Conservation (phyloP, 805 yeast species). For the Lipomyces kockii region DNA sequence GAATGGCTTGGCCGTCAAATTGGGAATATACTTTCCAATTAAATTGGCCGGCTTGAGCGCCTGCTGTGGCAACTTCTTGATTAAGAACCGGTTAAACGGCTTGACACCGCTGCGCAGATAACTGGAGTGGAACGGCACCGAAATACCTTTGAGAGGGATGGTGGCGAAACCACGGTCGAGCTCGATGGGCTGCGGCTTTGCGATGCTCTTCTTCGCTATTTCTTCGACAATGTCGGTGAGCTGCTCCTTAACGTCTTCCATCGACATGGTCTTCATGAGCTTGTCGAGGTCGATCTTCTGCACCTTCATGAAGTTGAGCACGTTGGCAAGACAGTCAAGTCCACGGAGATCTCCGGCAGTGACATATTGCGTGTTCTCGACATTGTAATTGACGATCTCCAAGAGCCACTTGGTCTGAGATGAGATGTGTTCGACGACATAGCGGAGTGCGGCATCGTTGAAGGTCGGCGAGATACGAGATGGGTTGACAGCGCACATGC, state of each 20-base stretch:
- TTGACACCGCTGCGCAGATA: conserved; percentile 97
- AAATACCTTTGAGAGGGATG: conserved; percentile 96
- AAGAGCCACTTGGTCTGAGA: conserved; percentile 87
- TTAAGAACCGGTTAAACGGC: conserved; percentile 97
- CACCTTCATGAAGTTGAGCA: conserved; percentile 87
- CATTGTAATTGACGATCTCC: conserved; percentile 98
- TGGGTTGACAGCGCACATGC: conserved; percentile 99
- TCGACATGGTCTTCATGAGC: conserved; percentile 76
- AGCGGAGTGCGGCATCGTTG: conserved; percentile 89
- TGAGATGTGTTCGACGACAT: conserved; percentile 88
- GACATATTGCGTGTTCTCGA: conserved; percentile 97
- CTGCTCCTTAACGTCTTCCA: conserved; percentile 88
- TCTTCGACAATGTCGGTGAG: conserved; percentile 85
- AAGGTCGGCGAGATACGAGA: conserved; percentile 87
- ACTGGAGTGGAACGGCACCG: conserved; percentile 99
- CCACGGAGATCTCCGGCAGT: conserved; percentile 98
- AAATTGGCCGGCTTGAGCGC: conserved; percentile 94
- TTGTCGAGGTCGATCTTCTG: conserved; percentile 93
- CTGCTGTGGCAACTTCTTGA: conserved; percentile 91
- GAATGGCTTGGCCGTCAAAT: conserved; percentile 97
- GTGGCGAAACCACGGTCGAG: conserved; percentile 97
- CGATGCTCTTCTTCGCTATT: conserved; percentile 76
- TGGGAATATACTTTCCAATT: conserved; percentile 95
- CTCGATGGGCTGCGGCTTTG: conserved; percentile 95
- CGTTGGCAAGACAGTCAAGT: conserved; percentile 89